Conservation (phyloP, 2,329 filamentous ascomycete species). For the Magnaporthales sp. region DNA sequence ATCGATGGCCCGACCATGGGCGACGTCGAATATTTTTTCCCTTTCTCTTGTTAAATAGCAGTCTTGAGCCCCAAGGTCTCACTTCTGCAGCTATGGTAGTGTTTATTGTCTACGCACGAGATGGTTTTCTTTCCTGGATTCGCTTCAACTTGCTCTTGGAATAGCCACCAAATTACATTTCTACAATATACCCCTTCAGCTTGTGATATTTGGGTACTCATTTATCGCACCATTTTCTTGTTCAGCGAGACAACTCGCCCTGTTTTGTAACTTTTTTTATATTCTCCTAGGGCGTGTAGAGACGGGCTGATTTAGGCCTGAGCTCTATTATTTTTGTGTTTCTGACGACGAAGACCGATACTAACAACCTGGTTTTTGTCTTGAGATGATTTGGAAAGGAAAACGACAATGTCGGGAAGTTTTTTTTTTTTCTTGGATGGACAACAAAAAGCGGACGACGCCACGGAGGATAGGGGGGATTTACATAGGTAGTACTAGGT, state of each 20-base stretch:
- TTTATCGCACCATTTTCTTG: background rate
- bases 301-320: background rate
- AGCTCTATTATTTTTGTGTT: background rate
- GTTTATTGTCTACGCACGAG: constrained; percentile 8
- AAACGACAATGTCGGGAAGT: background rate
- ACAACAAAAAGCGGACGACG: background rate
- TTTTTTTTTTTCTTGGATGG: background rate
- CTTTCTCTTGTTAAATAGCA: background rate
- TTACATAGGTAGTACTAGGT: background rate
- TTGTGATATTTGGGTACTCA: background rate
- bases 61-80: background rate
- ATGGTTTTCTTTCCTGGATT: background rate
- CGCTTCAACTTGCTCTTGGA: background rate
- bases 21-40: background rate
- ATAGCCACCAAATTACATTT: background rate
- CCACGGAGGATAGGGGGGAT: background rate
- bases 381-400: background rate
- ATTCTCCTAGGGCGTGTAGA: background rate
- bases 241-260: background rate
- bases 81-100: constrained; percentile 5
- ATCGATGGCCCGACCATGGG: background rate
- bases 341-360: background rate
- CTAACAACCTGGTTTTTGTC: background rate
- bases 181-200: constrained; percentile 1
- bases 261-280: background rate